Evolutionary conservation across 495 filamentous ascomycete genomes (phyloP).

Genomic region (Xylaria bambusicola): DNA sequence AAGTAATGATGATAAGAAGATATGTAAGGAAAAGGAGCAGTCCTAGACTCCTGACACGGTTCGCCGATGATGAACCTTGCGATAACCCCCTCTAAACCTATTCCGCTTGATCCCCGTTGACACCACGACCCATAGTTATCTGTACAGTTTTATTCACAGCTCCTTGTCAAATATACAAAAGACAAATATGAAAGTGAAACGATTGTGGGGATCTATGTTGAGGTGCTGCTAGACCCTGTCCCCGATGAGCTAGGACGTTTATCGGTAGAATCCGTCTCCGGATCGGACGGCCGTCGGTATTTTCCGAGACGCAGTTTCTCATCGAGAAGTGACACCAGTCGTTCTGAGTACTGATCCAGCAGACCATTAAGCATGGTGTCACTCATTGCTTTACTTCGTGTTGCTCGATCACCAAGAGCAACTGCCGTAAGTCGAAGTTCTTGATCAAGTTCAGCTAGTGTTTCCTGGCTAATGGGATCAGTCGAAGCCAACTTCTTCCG

Average conservation of each 20-base stretch:
- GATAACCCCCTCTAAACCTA: slow-evolving; percentile 3
- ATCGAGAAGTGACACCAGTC: slow-evolving; percentile 68
- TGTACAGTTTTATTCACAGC: slow-evolving; percentile 9
- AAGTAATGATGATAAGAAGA: background rate
- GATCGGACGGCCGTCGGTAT: slow-evolving; percentile 28
- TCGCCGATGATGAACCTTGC: background rate
- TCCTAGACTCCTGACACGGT: background rate
- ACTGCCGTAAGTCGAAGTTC: slow-evolving; percentile 76
- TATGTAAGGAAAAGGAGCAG: slow-evolving; percentile 8
- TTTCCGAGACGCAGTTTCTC: slow-evolving; percentile 58
- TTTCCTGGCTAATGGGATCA: slow-evolving; percentile 62
- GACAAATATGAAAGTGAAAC: slow-evolving; percentile 27
- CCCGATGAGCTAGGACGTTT: slow-evolving; percentile 32
- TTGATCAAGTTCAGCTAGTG: slow-evolving; percentile 72
- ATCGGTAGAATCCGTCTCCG: slow-evolving; percentile 30
- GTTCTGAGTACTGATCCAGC: slow-evolving; percentile 72
- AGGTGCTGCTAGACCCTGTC: slow-evolving; percentile 27
- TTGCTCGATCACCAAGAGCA: slow-evolving; percentile 63
- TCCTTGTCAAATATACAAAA: slow-evolving; percentile 14
- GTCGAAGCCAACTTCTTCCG: slow-evolving; percentile 75
- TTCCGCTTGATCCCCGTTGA: background rate
- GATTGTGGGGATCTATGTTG: slow-evolving; percentile 24
- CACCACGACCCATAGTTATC: slow-evolving; percentile 3
- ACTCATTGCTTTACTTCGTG: slow-evolving; percentile 53
- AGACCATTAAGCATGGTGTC: slow-evolving; percentile 62